Percentiles rank a stretch among this genome's conserved stretches.
Evolutionary conservation across 805 yeast genomes (phyloP).

Genomic region (Candida xyloterini): DNA sequence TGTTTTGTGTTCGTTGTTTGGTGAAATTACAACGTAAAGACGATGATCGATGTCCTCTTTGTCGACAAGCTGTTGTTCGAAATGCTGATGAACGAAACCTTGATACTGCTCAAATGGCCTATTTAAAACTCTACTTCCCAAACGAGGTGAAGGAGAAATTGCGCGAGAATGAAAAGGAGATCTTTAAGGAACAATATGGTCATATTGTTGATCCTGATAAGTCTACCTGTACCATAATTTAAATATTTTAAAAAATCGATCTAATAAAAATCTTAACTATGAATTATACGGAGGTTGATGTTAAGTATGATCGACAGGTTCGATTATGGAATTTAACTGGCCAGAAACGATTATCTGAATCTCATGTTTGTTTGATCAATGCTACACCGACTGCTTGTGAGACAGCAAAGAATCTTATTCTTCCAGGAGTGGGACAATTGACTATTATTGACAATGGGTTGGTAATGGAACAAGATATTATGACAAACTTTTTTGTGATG

Average conservation of each 20-base stretch:
- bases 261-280: slow-evolving; percentile 9
- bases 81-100: slow-evolving; percentile 59
- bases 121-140: slow-evolving; percentile 63
- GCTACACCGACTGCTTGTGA: slow-evolving; percentile 63
- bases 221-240: slow-evolving; percentile 22
- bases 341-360: slow-evolving; percentile 53
- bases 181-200: slow-evolving; percentile 41
- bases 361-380: slow-evolving; percentile 61
- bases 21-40: slow-evolving; percentile 61
- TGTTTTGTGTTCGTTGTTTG: slow-evolving; percentile 70
- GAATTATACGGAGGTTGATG: slow-evolving; percentile 37
- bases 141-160: slow-evolving; percentile 61
- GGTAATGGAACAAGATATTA: slow-evolving; percentile 44
- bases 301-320: slow-evolving; percentile 80
- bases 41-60: slow-evolving; percentile 65
- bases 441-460: slow-evolving; percentile 50
- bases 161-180: slow-evolving; percentile 49
- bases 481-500: slow-evolving; percentile 61
- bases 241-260: not conserved
- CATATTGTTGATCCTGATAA: slow-evolving; percentile 28
- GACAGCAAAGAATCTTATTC: slow-evolving; percentile 67
- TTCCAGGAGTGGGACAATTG: slow-evolving; percentile 66
- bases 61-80: slow-evolving; percentile 53
- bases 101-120: slow-evolving; percentile 49
- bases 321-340: slow-evolving; percentile 84